Evolutionary conservation across 2,329 filamentous ascomycete species (phyloP).

Genomic region (Leptosphaerulina australis): DNA sequence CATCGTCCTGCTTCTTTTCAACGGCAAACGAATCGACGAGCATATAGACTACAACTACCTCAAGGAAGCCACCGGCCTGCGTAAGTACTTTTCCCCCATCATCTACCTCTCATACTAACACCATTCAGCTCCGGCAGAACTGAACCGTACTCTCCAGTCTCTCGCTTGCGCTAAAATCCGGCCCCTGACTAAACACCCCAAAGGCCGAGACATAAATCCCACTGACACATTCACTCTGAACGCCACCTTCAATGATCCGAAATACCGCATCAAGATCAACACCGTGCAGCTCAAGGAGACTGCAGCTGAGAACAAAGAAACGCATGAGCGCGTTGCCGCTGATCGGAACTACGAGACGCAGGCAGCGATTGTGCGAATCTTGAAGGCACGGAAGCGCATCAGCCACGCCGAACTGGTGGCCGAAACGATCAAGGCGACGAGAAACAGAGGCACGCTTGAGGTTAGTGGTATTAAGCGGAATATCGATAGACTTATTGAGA

Average conservation of each 20-base stretch:
- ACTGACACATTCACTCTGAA: conserved; percentile 90
- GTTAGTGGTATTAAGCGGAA: conserved; percentile 92
- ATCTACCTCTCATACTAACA: conserved; percentile 17
- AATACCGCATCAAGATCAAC: conserved; percentile 96
- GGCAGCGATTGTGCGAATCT: conserved; percentile 93
- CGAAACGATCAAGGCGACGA: conserved; percentile 91
- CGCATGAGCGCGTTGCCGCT: conserved; percentile 84
- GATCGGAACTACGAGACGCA: conserved; percentile 97
- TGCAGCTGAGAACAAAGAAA: conserved; percentile 90
- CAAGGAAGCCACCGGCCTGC: conserved; percentile 72
- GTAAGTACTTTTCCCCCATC: conserved; percentile 51
- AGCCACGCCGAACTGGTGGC: conserved; percentile 84
- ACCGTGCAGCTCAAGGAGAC: conserved; percentile 98
- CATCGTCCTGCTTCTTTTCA: conserved; percentile 88
- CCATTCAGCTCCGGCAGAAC: conserved; percentile 69
- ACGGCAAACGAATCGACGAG: conserved; percentile 67
- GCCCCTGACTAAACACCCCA: conserved; percentile 83
- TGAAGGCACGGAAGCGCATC: conserved; percentile 92
- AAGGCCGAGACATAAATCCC: conserved; percentile 75
- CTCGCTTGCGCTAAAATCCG: conserved; percentile 89
- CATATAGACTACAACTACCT: conserved; percentile 78
- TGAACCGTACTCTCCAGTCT: conserved; percentile 90
- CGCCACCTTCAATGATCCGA: conserved; percentile 74
- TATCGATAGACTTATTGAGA: conserved; percentile 77
- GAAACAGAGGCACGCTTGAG: conserved; percentile 83